Conservation (phyloP, 192 early-diverging fungal species). For the Pilobolus umbonatus region DNA sequence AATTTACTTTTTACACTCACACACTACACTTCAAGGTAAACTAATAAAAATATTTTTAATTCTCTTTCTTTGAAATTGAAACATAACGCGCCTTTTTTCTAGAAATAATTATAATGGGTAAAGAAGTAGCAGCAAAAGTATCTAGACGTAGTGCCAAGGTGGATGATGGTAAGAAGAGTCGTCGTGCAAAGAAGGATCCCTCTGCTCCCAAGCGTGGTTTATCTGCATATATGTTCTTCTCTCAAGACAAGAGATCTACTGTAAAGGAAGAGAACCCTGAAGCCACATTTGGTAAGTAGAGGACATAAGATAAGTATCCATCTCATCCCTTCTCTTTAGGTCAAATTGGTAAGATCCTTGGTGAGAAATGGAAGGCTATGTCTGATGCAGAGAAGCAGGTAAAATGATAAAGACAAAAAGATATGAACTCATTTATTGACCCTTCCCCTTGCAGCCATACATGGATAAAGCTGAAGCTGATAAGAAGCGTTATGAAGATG, state of each 20-base stretch:
- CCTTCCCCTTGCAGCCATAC: slow-evolving; percentile 19
- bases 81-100: too few species aligned
- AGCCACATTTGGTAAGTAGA: slow-evolving; percentile 52
- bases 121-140: slow-evolving; percentile 2
- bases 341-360: slow-evolving; percentile 38
- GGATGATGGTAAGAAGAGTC: slow-evolving; percentile 50
- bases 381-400: slow-evolving; percentile 35
- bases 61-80: not conserved
- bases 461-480: slow-evolving; percentile 31
- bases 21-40: not conserved
- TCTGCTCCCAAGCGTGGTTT: slow-evolving; percentile 87
- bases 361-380: slow-evolving; percentile 42
- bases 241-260: slow-evolving; percentile 69
- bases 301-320: not conserved
- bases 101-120: slow-evolving; percentile 1
- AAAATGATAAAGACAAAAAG: slow-evolving; percentile 3
- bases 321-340: slow-evolving; percentile 20
- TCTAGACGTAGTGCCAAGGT: slow-evolving; percentile 23
- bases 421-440: not conserved
- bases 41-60: not conserved
- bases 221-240: slow-evolving; percentile 91
- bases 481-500: slow-evolving; percentile 38
- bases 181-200: slow-evolving; percentile 79
- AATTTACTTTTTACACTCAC: not conserved
- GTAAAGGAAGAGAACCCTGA: slow-evolving; percentile 82